phyloP scores from a whole-genome alignment of 331 rosid genomes.

The Erythrophleum ivorense region DNA sequence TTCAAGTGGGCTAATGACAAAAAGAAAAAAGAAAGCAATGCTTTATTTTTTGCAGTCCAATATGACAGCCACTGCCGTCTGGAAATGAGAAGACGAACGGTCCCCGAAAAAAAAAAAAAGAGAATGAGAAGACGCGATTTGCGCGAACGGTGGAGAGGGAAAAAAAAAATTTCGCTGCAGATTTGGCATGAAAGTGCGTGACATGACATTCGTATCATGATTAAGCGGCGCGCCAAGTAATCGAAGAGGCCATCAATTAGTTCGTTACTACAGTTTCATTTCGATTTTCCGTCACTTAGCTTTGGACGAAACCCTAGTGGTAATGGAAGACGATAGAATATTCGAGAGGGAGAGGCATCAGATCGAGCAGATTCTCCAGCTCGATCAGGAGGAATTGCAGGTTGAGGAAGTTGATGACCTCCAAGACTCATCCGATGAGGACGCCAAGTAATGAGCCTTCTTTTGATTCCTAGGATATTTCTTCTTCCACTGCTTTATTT shows the following conservation, averaged over 20 bases:
- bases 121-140: not conserved
- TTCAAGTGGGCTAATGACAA: not conserved
- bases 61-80: not conserved
- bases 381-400: constrained; percentile 85
- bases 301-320: not conserved
- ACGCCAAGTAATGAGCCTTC: constrained; percentile 43
- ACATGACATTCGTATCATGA: not conserved
- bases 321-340: constrained; percentile 65
- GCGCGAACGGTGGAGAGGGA: no score
- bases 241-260: not conserved
- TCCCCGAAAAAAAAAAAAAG: not conserved
- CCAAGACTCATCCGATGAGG: constrained; percentile 61
- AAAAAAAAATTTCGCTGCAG: not conserved
- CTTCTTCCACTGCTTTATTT: constrained; percentile 16
- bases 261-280: not conserved
- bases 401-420: constrained; percentile 81
- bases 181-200: not conserved
- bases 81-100: not conserved
- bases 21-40: not conserved
- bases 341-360: constrained; percentile 78
- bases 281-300: not conserved
- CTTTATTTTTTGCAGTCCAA: not conserved
- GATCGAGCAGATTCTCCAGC: constrained; percentile 88
- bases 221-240: not conserved
- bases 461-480: not conserved